Conservation (phyloP, 2,329 filamentous ascomycete genomes). For the Sclerotinia subarctica region DNA sequence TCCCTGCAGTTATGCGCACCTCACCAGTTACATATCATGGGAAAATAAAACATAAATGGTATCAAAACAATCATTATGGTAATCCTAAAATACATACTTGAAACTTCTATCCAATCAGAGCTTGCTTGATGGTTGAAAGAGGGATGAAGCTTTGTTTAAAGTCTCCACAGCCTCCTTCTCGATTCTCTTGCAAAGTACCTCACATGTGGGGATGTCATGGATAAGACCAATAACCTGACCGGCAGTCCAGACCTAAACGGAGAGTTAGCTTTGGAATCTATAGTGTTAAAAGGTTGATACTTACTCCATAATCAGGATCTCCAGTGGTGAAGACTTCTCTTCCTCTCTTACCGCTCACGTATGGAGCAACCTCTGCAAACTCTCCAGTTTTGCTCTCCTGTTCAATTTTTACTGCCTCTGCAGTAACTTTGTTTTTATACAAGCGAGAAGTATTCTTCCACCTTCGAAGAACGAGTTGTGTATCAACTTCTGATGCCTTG, state of each 20-base stretch:
- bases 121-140: slow-evolving; percentile 58
- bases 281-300: slow-evolving; percentile 40
- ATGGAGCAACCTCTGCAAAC: slow-evolving; percentile 82
- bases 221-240: slow-evolving; percentile 92
- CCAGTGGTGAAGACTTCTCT: slow-evolving; percentile 89
- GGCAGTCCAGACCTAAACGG: slow-evolving; percentile 81
- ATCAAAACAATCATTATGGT: slow-evolving; percentile 15
- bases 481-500: slow-evolving; percentile 83
- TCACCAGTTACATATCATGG: background rate
- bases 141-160: slow-evolving; percentile 55
- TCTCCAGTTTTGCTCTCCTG: slow-evolving; percentile 77
- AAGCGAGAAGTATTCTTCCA: slow-evolving; percentile 92
- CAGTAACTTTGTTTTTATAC: slow-evolving; percentile 85
- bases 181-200: slow-evolving; percentile 65
- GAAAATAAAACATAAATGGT: background rate
- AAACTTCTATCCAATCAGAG: slow-evolving; percentile 27
- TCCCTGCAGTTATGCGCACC: background rate
- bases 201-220: slow-evolving; percentile 76
- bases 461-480: slow-evolving; percentile 77
- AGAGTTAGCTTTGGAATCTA: slow-evolving; percentile 13
- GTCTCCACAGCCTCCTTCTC: slow-evolving; percentile 72
- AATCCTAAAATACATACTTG: slow-evolving; percentile 17
- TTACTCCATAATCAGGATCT: slow-evolving; percentile 83
- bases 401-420: slow-evolving; percentile 79
- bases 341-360: slow-evolving; percentile 86